Evolutionary conservation across 2,329 filamentous ascomycete species (phyloP), one percentile per base, ranked within the genome.

Genomic region (Diatrype stigma): DNA sequence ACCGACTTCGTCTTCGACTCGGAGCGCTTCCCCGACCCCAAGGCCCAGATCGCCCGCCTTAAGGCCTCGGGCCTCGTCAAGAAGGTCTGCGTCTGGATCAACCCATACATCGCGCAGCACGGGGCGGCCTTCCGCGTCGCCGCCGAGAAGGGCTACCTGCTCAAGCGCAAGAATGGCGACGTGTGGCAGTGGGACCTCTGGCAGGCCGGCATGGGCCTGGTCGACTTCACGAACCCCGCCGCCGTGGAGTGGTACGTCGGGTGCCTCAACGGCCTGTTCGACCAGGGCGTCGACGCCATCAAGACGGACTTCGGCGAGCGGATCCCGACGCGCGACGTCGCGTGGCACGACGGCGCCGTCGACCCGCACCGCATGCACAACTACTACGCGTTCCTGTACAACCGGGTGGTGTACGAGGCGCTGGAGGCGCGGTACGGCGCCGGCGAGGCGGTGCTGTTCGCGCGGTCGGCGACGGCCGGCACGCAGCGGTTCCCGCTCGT

Each of bases 251-350:
- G 87, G 87, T 90, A 84, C 60, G 72, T 73, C 17, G 67, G 66
- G 3, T 85, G 86, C 56, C 73, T 90, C 38, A 76, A 81, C 48
- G 74, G 74, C 2, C 75, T 90, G 2, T 85, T 89, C 57, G 82
- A 87, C 54, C 75, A 82, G 60, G 86, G 87, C 10, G 80, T 90
- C 48, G 85, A 90, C 64, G 77, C 79, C 51, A 81, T 90, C 74
- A 90, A 90, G 70, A 89, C 86, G 7, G 86, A 90, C 63, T 90
- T 90, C 65, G 86, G 85, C 49, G 86, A 90, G 70, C 78, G 86
- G 23, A 84, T 90, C 49, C 86, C 86, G 0, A 80, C 78, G 5
- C 74, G 78, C 46, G 82, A 86, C 57, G 80, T 89, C 6, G 74
- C 79, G 56, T 90, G 85, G 78, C 73, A 81, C 61, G 84, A 89